phyloP scores from a whole-genome alignment of 2,329 filamentous ascomycete species.

The Colletotrichum lini region DNA sequence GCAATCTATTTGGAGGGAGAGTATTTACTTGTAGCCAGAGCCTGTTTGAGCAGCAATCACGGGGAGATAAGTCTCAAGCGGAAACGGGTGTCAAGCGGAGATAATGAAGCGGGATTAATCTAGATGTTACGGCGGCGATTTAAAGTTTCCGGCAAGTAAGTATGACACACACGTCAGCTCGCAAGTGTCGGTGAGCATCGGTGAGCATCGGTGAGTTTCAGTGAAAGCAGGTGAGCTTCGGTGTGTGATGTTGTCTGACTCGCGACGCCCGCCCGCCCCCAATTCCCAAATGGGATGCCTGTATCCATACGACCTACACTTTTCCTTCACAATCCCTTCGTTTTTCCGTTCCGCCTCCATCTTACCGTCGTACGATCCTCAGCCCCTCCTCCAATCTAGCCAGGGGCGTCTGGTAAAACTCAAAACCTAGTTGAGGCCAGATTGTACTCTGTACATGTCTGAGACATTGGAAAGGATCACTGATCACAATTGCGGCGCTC shows the following conservation, averaged over 20 bases:
- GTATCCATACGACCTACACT: not conserved
- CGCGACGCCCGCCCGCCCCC: slow-evolving; percentile 18
- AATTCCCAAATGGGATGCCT: not conserved
- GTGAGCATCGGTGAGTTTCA: not conserved
- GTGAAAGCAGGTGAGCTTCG: not conserved
- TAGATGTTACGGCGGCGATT: not conserved
- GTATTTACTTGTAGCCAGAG: too few relatives aligned
- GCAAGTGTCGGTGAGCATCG: not conserved
- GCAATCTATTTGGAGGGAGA: not conserved
- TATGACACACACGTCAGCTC: not conserved
- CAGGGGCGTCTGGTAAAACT: not conserved
- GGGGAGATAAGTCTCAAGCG: too few relatives aligned
- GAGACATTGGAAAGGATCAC: slow-evolving; percentile 8
- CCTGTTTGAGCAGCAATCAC: too few relatives aligned
- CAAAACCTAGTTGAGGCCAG: not conserved
- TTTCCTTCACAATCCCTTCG: slow-evolving; percentile 8
- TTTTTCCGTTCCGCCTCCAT: slow-evolving; percentile 40
- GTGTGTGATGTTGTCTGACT: slow-evolving; percentile 28
- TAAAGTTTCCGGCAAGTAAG: not conserved
- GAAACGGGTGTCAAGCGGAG: too few relatives aligned
- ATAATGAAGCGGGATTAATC: too few relatives aligned
- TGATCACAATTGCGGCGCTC: not conserved
- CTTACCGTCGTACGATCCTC: not conserved
- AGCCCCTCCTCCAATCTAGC: not conserved
- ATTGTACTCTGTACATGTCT: not conserved